These are phyloP conservation scores for Sicyos baderoa DNA, from an alignment of 306 rosid genomes.

Conservation along the genomic window DNA sequence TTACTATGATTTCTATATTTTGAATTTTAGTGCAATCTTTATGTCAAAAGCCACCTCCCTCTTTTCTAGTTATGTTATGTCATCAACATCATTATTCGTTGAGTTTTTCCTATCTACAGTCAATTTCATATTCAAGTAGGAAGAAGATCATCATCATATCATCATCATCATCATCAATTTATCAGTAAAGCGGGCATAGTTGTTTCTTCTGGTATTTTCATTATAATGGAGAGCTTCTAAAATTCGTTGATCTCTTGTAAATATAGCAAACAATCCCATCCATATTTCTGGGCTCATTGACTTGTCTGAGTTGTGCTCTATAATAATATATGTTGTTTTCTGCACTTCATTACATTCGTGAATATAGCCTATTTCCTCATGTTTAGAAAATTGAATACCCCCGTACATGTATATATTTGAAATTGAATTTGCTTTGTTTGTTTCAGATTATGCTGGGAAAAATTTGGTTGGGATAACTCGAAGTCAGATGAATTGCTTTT, in stretches of 20 bases:
- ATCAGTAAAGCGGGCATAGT: neutral
- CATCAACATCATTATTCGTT: neutral
- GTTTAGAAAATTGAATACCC: neutral
- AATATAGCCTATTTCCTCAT: neutral
- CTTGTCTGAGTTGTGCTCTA: neutral
- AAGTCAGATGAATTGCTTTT: slow-evolving; percentile 79
- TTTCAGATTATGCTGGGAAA: slow-evolving; percentile 87
- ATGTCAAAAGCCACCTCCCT: neutral
- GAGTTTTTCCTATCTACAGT: neutral
- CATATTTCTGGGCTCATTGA: neutral
- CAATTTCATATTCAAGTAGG: neutral
- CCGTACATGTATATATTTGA: neutral
- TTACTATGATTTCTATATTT: neutral
- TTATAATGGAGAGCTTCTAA: neutral
- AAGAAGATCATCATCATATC: neutral
- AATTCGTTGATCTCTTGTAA: neutral
- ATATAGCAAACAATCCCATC: neutral
- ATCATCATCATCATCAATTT: neutral
- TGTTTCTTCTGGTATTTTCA: neutral
- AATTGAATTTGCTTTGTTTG: slow-evolving; percentile 18
- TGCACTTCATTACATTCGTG: neutral
- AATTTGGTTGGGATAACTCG: slow-evolving; percentile 79
- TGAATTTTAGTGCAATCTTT: neutral
- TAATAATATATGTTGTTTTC: slow-evolving; percentile 1
- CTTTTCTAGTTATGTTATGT: slow-evolving; percentile 5